Base-by-base conservation (phyloP, 768 basidiomycete species). In the Asterophora parasitica region DNA sequence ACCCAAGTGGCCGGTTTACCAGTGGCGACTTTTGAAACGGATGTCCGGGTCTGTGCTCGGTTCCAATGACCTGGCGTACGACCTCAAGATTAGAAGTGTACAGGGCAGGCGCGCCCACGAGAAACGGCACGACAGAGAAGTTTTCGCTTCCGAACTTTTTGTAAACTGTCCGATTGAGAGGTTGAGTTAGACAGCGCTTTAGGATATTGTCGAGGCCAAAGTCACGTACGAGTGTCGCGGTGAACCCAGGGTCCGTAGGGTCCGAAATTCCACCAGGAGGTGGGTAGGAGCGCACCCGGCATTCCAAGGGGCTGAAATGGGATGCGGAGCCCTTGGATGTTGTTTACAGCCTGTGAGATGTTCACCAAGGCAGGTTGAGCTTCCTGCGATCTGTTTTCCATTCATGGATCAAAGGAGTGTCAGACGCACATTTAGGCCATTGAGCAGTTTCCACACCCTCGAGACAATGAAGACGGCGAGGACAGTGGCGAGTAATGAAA, bases 51-150 rank as follows among this genome's bases (percentile, higher is more conserved):
- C 63, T 0, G 64, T 61, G 31, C 64, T 71, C 13, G 63, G 60
- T 2, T 65, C 66, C 1, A 1, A 61, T 57, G 11, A 76, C 60
- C 58, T 77, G 76, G 7, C 72, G 66, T 17, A 64, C 66, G 4
- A 77, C 68, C 20, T 77, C 73, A 13, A 78, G 48, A 51, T 74
- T 77, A 13, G 70, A 64, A 0, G 73, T 73, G 49, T 69, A 73
- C n/a, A 76, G 52, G 1, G 56, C 54, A 1, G 72, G 60, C 2
- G 43, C 45, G 0, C 74, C 74, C 0, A 54, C 32, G 0, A 77
- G 13, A 42, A 68, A 70, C 0, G 73, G 65, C 0, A 73, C 63
- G 5, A 75, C 47, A 2, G 72, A 70, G n/a, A 75, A 55, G 17
- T 53, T 71, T 38, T 76, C 73, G 20, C 48, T 61, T 13, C 54